Percentiles rank a stretch among this genome's conserved stretches.
phyloP scores from a whole-genome alignment of 352 stramenopile genomes.

The Phytopythium sindhum region DNA sequence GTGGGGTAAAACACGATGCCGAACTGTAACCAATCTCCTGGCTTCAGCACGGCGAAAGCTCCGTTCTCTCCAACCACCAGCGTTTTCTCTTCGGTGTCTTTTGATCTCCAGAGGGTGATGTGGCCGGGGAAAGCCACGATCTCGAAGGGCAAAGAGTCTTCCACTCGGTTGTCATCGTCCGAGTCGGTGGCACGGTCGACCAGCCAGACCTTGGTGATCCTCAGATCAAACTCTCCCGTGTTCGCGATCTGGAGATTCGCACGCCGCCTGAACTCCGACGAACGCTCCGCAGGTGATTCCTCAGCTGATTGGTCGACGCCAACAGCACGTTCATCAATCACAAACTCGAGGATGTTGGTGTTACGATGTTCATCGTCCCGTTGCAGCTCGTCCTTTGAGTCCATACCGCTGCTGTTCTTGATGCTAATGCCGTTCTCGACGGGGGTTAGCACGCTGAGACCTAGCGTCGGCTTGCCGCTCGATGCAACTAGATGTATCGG shows the following conservation, averaged over 20 bases:
- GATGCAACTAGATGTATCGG: constrained; percentile 27
- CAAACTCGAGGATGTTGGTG: neutral
- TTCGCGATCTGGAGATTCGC: neutral
- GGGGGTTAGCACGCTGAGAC: neutral
- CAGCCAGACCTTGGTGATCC: constrained; percentile 5
- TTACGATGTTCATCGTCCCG: neutral
- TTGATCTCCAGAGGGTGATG: neutral
- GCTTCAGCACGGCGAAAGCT: neutral
- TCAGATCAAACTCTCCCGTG: constrained; percentile 4
- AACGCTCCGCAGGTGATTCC: neutral
- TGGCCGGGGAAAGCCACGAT: neutral
- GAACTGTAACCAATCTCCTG: neutral
- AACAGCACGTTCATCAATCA: neutral
- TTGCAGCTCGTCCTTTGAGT: neutral
- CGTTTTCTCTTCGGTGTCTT: neutral
- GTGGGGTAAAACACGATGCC: neutral
- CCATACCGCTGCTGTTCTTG: neutral
- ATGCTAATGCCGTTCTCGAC: neutral
- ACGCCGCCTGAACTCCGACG: neutral
- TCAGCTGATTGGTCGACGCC: neutral
- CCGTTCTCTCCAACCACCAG: neutral
- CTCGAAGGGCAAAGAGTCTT: neutral
- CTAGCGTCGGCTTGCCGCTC: constrained; percentile 23
- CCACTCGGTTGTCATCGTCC: neutral
- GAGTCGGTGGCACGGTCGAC: neutral